Base-by-base conservation (phyloP, 495 filamentous ascomycete genomes). In the Penicillium ucsense region DNA sequence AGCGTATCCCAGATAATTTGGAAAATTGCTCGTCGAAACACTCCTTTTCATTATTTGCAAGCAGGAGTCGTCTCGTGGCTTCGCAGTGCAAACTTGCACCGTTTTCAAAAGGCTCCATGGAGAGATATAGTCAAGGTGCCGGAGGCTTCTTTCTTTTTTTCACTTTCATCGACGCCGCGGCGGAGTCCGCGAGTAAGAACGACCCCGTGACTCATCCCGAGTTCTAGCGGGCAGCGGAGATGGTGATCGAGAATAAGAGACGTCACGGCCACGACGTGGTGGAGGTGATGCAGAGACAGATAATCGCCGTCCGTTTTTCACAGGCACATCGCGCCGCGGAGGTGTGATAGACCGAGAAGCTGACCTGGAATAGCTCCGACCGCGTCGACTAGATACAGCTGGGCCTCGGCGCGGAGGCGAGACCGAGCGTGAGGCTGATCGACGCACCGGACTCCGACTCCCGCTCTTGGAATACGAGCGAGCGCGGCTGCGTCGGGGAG, bases 321-420 rank as follows among this genome's bases (percentile, higher is more conserved):
- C 46, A 9, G 49, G 41, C 3, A 35, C 35, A 31, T 39, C 46
- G 36, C 59, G 60, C 3, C 50, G 65, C 30, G 63, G 57, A 11
- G 67, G 67, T 1, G 63, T 59, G n/a, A 57, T 48, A 11, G 67
- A 70, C 10, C 66, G 62, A 12, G 67, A 71, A 4, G 47, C 9
- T 7, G 67, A 68, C 38, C 62, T 31, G 8, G 64, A 62, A 38
- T 59, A 61, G 42, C 63, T 71, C 29, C 58, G 64, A 35, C 43
- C 50, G 39, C 62, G 54, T 7, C 47, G 49, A 32, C 43, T 47
- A 28, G 49, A 39, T 3, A 43, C n/a, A 20, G 44, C 38, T 32
- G 32, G 35, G 31, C 51, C 51, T n/a, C 56, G 56, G 34, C 61
- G 65, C 27, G 61, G 65, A 3, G 65, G 67, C 1, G 57, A 62